Evolutionary conservation across 441 rosid species (phyloP).

Genomic region (Croton setiger): DNA sequence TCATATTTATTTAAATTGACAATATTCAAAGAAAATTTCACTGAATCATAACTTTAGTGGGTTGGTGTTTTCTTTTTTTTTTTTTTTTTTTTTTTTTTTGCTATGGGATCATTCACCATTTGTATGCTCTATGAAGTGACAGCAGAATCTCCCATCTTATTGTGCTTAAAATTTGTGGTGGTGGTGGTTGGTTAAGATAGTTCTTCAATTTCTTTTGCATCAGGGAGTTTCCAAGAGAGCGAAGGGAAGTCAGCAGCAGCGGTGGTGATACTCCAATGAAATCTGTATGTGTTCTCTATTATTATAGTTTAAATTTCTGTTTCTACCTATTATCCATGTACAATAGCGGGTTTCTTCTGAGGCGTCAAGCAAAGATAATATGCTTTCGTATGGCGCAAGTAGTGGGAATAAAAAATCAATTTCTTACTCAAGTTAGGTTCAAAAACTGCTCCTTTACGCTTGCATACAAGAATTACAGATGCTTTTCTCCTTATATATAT

Average conservation of each 20-base stretch:
- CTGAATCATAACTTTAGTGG: not conserved
- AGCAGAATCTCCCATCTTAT: not conserved
- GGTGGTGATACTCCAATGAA: conserved; percentile 54
- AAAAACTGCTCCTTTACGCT: not conserved
- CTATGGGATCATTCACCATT: not conserved
- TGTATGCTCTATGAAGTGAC: not conserved
- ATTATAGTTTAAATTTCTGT: conserved; percentile 22
- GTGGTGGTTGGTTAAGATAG: not conserved
- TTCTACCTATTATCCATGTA: conserved; percentile 4
- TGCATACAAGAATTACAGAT: no score
- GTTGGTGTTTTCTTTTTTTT: no score
- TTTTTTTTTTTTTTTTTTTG: no score
- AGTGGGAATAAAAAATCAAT: not conserved
- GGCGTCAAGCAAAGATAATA: conserved; percentile 22
- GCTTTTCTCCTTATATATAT: no score
- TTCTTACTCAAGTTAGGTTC: conserved; percentile 7
- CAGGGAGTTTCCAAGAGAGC: conserved; percentile 75
- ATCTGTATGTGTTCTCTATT: conserved; percentile 57
- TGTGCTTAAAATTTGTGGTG: not conserved
- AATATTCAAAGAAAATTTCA: no score
- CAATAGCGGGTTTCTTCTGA: conserved; percentile 17
- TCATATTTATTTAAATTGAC: no score
- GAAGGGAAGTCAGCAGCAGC: conserved; percentile 70
- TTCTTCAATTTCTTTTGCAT: conserved; percentile 16
- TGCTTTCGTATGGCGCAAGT: not conserved